These are phyloP conservation scores for Neofusicoccum sp. DNA, from an alignment of 2,329 filamentous ascomycete genomes.

Conservation along the genomic window DNA sequence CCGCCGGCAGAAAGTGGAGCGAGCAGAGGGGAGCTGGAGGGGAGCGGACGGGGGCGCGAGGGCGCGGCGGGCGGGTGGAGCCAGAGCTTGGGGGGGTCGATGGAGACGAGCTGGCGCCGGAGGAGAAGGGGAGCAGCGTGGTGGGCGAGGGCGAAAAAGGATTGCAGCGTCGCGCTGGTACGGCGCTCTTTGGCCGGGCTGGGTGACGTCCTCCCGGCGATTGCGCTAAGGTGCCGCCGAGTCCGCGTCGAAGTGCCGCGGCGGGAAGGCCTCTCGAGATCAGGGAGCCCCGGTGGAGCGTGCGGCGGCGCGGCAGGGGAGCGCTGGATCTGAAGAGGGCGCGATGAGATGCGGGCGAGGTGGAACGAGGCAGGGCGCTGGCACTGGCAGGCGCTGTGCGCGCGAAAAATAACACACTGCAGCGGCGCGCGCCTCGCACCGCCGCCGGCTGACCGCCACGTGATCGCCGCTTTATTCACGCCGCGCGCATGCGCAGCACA, in stretches of 20 bases:
- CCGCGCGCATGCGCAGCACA: conserved; percentile 15
- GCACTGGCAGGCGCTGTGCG: not conserved
- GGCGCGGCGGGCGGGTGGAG: conserved; percentile 2
- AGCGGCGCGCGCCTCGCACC: conserved; percentile 3
- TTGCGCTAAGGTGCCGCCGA: conserved; percentile 14
- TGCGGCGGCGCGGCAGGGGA: not conserved
- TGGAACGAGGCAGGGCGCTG: not conserved
- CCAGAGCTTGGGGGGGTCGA: conserved; percentile 7
- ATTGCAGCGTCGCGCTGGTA: conserved; percentile 12
- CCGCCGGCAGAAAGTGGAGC: conserved; percentile 18
- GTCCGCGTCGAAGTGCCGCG: conserved; percentile 15
- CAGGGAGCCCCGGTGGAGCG: conserved; percentile 9
- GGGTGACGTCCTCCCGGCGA: conserved; percentile 13
- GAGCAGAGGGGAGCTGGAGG: conserved; percentile 1
- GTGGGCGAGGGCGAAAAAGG: conserved; percentile 15
- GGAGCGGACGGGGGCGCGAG: not conserved
- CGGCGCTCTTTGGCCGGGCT: too few species aligned
- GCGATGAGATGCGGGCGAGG: conserved; percentile 13
- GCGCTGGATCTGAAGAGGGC: conserved; percentile 10
- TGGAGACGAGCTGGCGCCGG: conserved; percentile 4
- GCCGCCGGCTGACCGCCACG: conserved; percentile 7
- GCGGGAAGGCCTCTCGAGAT: conserved; percentile 15
- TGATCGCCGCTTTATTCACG: conserved; percentile 16
- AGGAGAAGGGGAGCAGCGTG: conserved; percentile 1
- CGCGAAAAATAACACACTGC: conserved; percentile 7